Conservation (phyloP, 768 basidiomycete species). For the Boletus vermiculosoides region DNA sequence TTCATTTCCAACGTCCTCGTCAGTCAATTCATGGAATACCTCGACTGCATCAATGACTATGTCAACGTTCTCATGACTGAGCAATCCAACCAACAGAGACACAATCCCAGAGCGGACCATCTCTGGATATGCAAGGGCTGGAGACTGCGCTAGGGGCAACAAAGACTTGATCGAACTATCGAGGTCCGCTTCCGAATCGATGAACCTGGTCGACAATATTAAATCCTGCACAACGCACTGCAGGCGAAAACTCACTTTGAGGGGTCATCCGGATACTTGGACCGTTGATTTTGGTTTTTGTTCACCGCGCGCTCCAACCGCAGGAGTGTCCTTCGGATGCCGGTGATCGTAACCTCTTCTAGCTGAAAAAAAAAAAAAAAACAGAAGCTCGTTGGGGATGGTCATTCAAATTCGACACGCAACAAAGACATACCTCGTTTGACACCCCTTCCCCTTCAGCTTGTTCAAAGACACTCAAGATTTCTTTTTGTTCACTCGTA, state of each 20-base stretch:
- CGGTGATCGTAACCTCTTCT: slow-evolving; percentile 65
- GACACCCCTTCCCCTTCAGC: slow-evolving; percentile 59
- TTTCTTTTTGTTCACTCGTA: slow-evolving; percentile 90
- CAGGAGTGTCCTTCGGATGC: slow-evolving; percentile 70
- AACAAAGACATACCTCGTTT: slow-evolving; percentile 58
- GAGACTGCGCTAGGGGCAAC: slow-evolving; percentile 84
- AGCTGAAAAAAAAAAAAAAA: slow-evolving; percentile 46
- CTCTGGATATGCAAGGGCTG: slow-evolving; percentile 84
- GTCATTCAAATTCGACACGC: neutral
- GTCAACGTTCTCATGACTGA: slow-evolving; percentile 95
- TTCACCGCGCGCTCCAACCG: slow-evolving; percentile 85
- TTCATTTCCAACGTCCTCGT: slow-evolving; percentile 90
- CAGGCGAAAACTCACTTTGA: slow-evolving; percentile 58
- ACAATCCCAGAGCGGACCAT: slow-evolving; percentile 75
- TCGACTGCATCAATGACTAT: slow-evolving; percentile 96
- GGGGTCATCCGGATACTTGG: slow-evolving; percentile 92
- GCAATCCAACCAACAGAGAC: slow-evolving; percentile 71
- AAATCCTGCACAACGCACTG: neutral
- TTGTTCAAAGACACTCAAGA: slow-evolving; percentile 90
- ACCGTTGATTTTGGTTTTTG: slow-evolving; percentile 95
- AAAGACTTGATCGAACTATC: slow-evolving; percentile 84
- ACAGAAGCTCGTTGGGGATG: neutral
- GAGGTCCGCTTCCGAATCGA: slow-evolving; percentile 96
- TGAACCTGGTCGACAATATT: slow-evolving; percentile 66
- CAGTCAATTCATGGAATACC: slow-evolving; percentile 89